Percentiles rank a stretch among this genome's conserved stretches.
These are phyloP conservation scores for Lablab purpureus DNA, from an alignment of 306 rosid species.

Conservation along the genomic window DNA sequence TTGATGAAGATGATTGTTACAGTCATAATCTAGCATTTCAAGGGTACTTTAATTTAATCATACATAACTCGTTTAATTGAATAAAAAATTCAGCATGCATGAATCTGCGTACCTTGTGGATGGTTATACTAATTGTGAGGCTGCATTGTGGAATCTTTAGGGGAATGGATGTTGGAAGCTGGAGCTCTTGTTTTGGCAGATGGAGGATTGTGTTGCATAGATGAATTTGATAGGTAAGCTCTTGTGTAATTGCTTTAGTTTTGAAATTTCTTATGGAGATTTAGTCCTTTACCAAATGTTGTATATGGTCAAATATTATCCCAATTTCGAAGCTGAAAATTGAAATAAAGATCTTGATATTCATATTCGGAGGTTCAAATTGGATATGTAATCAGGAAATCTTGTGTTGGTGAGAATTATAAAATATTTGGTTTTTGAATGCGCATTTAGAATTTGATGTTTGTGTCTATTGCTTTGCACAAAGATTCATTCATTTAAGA, in stretches of 20 bases:
- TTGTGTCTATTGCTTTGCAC: conserved; percentile 15
- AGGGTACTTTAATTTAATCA: conserved; percentile 7
- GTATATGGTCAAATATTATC: conserved; percentile 33
- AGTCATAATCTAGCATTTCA: conserved; percentile 35
- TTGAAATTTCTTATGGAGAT: conserved; percentile 8
- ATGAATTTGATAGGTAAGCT: conserved; percentile 89
- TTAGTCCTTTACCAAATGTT: conserved; percentile 36
- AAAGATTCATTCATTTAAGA: conserved; percentile 20
- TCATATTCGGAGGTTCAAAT: conserved; percentile 8
- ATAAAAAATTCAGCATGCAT: conserved; percentile 34
- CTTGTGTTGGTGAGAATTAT: conserved; percentile 16
- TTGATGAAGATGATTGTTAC: not conserved
- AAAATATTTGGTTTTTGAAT: not conserved
- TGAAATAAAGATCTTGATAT: conserved; percentile 8
- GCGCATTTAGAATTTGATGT: conserved; percentile 8
- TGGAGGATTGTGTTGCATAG: conserved; percentile 98
- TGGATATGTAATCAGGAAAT: conserved; percentile 20
- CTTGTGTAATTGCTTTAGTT: conserved; percentile 25
- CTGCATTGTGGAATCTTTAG: conserved; percentile 52
- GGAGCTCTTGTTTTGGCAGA: conserved; percentile 99
- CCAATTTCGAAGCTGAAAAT: conserved; percentile 22
- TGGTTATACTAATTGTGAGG: conserved; percentile 31
- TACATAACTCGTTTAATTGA: conserved; percentile 3
- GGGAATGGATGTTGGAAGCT: conserved; percentile 99
- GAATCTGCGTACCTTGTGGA: conserved; percentile 12